These are phyloP conservation scores for Neocucurbitaria cava DNA, from an alignment of 2,329 filamentous ascomycete genomes.

Conservation along the genomic window DNA sequence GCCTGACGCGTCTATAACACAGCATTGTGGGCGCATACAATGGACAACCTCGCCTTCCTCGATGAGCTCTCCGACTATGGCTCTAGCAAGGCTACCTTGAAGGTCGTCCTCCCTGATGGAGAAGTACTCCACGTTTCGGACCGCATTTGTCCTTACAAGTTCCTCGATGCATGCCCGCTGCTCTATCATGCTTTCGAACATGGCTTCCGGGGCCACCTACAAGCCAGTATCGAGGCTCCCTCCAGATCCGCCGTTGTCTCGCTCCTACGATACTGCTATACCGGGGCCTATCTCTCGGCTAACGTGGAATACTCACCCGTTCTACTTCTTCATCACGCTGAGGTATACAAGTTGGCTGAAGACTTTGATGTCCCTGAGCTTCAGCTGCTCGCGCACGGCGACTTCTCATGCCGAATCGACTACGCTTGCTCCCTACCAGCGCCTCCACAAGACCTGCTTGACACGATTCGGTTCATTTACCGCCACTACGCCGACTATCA, in stretches of 20 bases:
- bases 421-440: constrained; percentile 47
- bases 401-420: constrained; percentile 50
- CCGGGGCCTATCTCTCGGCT: constrained; percentile 45
- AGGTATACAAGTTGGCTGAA: constrained; percentile 51
- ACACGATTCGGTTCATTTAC: constrained; percentile 49
- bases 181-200: constrained; percentile 52
- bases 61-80: constrained; percentile 12
- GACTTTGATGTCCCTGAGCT: constrained; percentile 51
- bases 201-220: constrained; percentile 31
- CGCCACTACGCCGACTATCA: constrained; percentile 30
- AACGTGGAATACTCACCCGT: constrained; percentile 27
- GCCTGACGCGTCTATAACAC: not conserved
- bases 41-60: constrained; percentile 35
- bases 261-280: constrained; percentile 54
- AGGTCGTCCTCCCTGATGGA: constrained; percentile 41
- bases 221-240: constrained; percentile 49
- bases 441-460: constrained; percentile 50
- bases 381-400: constrained; percentile 47
- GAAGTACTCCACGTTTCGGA: constrained; percentile 41
- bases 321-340: constrained; percentile 50
- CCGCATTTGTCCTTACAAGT: constrained; percentile 36
- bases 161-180: constrained; percentile 48
- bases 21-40: constrained; percentile 7
- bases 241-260: constrained; percentile 41
- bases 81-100: constrained; percentile 36